A percentile compares a stretch with the other conserved stretches of the same genome.
Conservation (phyloP, 805 yeast species). For the Naumovozyma baii region DNA sequence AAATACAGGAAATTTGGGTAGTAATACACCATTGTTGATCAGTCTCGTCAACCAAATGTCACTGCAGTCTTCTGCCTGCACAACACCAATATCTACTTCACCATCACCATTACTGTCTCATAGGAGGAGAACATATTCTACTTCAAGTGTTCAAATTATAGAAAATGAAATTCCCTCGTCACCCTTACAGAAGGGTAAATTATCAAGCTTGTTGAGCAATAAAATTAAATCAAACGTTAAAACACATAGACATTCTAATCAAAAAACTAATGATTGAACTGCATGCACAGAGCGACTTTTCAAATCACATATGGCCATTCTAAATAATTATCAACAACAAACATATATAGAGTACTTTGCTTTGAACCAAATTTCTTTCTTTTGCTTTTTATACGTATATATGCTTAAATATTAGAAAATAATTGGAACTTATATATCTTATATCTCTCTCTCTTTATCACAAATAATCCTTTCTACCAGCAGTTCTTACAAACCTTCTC, state of each 20-base stretch:
- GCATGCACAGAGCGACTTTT: too few relatives aligned
- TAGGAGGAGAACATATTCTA: not conserved
- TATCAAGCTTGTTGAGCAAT: conserved; percentile 19
- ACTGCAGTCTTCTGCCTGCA: not conserved
- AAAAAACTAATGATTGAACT: not conserved
- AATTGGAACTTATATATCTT: not conserved
- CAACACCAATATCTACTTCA: not conserved
- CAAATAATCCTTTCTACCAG: conserved; percentile 85
- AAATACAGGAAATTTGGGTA: not conserved
- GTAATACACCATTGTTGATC: not conserved
- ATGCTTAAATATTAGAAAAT: not conserved
- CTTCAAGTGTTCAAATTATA: not conserved
- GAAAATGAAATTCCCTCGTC: conserved; percentile 3
- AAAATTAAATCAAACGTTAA: conserved; percentile 9
- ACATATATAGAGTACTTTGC: too few relatives aligned
- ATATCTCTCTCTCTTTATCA: conserved; percentile 4
- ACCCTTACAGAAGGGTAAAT: conserved; percentile 19
- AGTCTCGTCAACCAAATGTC: not conserved
- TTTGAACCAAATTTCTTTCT: too few relatives aligned
- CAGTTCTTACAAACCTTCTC: conserved; percentile 88
- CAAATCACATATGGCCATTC: too few relatives aligned
- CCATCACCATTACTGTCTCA: not conserved
- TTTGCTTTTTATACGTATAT: not conserved
- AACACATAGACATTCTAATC: not conserved
- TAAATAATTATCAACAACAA: too few relatives aligned